Percentiles rank a stretch among this genome's conserved stretches.
These are phyloP conservation scores for Datura wrightii DNA, from an alignment of 257 asterid genomes.

Conservation along the genomic window DNA sequence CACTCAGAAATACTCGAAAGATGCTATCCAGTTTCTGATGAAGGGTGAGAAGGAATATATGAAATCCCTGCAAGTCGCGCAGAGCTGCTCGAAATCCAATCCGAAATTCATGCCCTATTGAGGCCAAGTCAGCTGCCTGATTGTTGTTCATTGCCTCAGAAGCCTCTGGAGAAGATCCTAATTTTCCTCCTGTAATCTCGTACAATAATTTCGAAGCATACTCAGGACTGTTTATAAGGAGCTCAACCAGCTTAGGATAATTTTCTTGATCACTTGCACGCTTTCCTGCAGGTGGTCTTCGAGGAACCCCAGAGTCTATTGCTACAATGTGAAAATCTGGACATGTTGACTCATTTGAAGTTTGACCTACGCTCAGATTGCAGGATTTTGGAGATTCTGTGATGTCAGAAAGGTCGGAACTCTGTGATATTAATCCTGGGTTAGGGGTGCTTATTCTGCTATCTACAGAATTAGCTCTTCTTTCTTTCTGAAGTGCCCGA, in stretches of 20 bases:
- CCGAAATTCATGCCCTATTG: conserved; percentile 70
- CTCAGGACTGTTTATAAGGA: conserved; percentile 78
- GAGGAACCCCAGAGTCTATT: conserved; percentile 97
- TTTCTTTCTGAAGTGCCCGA: conserved; percentile 89
- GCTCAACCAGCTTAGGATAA: conserved; percentile 96
- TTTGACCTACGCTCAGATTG: conserved; percentile 62
- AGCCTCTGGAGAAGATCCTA: conserved; percentile 63
- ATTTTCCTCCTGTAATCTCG: conserved; percentile 85
- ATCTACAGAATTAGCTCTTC: conserved; percentile 88
- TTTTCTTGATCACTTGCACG: conserved; percentile 85
- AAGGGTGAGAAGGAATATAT: conserved; percentile 87
- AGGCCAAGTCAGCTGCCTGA: conserved; percentile 53
- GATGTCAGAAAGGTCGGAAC: conserved; percentile 77
- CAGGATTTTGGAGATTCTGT: conserved; percentile 78
- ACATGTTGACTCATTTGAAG: conserved; percentile 50
- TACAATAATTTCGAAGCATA: conserved; percentile 74
- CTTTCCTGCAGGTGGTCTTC: conserved; percentile 99
- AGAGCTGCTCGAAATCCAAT: conserved; percentile 91
- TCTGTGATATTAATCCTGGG: conserved; percentile 67
- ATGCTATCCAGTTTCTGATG: conserved; percentile 87
- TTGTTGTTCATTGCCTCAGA: conserved; percentile 44
- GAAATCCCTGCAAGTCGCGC: conserved; percentile 94
- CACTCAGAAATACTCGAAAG: conserved; percentile 68
- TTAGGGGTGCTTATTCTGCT: conserved; percentile 61
- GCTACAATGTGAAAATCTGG: conserved; percentile 75